phyloP scores from a whole-genome alignment of 345 rosid genomes.

The Clausena lansium region DNA sequence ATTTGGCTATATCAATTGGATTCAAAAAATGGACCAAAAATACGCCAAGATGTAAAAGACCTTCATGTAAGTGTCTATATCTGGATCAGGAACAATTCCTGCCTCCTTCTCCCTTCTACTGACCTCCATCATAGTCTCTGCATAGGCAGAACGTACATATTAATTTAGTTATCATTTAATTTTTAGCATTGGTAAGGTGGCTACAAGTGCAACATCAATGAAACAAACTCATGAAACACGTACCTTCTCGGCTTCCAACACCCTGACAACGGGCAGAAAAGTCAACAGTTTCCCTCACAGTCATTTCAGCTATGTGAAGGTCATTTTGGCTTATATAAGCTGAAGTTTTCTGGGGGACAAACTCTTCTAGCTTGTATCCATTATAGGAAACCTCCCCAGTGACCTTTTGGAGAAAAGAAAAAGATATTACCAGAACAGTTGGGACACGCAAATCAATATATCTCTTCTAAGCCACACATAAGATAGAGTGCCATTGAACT shows the following conservation, averaged over 20 bases:
- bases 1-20: not conserved
- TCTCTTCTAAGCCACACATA: too few relatives aligned
- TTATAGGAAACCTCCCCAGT: slow-evolving; percentile 33
- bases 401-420: not conserved
- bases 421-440: not conserved
- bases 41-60: not conserved
- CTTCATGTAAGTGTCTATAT: slow-evolving; percentile 29
- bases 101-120: slow-evolving; percentile 22
- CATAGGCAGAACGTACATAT: not conserved
- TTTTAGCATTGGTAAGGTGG: not conserved
- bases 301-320: slow-evolving; percentile 52
- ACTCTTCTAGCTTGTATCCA: slow-evolving; percentile 42
- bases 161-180: not conserved
- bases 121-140: slow-evolving; percentile 23
- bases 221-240: too few relatives aligned
- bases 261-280: slow-evolving; percentile 63
- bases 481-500: not conserved
- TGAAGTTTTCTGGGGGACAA: slow-evolving; percentile 59
- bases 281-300: slow-evolving; percentile 62
- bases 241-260: slow-evolving; percentile 46
- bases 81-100: slow-evolving; percentile 24
- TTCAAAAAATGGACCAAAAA: not conserved
- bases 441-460: too few relatives aligned
- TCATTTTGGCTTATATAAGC: slow-evolving; percentile 58
- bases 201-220: too few relatives aligned